Percentiles rank a stretch among this genome's conserved stretches.
phyloP scores from a whole-genome alignment of 257 asterid species.

The Cynanchum wilfordii region DNA sequence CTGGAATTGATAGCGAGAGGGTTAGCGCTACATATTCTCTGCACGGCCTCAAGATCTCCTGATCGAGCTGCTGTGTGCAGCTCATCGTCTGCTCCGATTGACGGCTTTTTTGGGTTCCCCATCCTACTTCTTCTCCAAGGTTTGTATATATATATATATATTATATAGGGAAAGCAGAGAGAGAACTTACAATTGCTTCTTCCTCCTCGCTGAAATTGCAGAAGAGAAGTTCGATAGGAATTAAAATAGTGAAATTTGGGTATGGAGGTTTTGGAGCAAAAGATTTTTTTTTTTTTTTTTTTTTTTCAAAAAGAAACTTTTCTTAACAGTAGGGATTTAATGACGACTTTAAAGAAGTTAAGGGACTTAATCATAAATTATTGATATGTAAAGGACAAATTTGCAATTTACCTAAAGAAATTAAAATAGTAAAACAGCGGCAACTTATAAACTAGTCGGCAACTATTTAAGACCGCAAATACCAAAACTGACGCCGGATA shows the following conservation, averaged over 20 bases:
- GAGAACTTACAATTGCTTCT: neutral
- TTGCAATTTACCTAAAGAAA: neutral
- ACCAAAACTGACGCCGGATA: neutral
- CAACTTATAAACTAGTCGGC: neutral
- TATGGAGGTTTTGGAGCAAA: too few relatives aligned
- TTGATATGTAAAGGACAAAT: too few relatives aligned
- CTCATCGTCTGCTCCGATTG: conserved; percentile 38
- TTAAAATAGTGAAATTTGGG: too few relatives aligned
- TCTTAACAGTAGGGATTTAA: too few relatives aligned
- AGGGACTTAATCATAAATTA: too few relatives aligned
- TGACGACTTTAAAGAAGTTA: too few relatives aligned
- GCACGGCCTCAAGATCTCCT: conserved; percentile 74
- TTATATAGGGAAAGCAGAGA: too few relatives aligned
- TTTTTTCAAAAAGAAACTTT: too few relatives aligned
- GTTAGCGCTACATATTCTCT: conserved; percentile 55
- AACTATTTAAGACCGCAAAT: neutral
- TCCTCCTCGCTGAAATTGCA: too few relatives aligned
- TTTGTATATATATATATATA: neutral
- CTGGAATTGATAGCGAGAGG: conserved; percentile 81
- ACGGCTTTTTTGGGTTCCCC: conserved; percentile 33
- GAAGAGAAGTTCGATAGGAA: too few relatives aligned
- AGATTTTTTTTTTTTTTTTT: too few relatives aligned
- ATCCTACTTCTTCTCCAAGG: conserved; percentile 12
- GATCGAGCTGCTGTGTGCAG: conserved; percentile 81
- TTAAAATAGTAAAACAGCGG: neutral